Evolutionary conservation across 2,329 filamentous ascomycete species (phyloP), one percentile per base, ranked within the genome.

Genomic region (Aspergillus flavus): DNA sequence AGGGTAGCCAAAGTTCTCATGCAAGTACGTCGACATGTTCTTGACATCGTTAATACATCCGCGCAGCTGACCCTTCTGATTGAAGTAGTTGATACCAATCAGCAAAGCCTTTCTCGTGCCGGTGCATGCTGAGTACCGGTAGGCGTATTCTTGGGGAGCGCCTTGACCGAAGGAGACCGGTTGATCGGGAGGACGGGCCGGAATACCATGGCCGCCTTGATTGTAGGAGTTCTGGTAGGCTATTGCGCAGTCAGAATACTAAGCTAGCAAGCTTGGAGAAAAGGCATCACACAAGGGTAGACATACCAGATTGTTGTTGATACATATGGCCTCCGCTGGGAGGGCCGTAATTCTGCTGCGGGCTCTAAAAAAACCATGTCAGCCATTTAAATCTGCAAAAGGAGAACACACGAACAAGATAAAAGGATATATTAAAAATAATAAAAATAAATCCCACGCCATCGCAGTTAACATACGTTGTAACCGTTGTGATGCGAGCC

Each of bases 21-120:
- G 92, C 63, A 98, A 83, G 75, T 97, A 98, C 57, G 86, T 86
- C 26, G 93, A 96, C 93, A 98, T 96, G 82, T 97, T 97, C 80
- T 94, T 92, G 50, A 97, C 94, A 76, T 98, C 94, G 75, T 98
- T 97, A 83, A 97, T 97, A 75, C 94, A 98, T 53, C 94, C 94
- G 62, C 93, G 86, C 55, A 97, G 84, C 82, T 97, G 92, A 32
- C 94, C 94, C 62, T 92, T 88, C 80, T 97, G 94, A 58, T 91
- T 89, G 75, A 97, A 97, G 80, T 98, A 97, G 81, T 97, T 97
- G 83, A 97, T 97, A 61, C 94, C 94, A 70, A 97, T 94, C 65
- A 98, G 80, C 34, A 97, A 82, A 5, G 94, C 94, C 81, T 97
- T 97, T 75, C 94, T 85, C 71, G 89, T 88, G 53, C 94, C 94